phyloP scores from a whole-genome alignment of 805 yeast genomes.

The Kodamaea sagamina region DNA sequence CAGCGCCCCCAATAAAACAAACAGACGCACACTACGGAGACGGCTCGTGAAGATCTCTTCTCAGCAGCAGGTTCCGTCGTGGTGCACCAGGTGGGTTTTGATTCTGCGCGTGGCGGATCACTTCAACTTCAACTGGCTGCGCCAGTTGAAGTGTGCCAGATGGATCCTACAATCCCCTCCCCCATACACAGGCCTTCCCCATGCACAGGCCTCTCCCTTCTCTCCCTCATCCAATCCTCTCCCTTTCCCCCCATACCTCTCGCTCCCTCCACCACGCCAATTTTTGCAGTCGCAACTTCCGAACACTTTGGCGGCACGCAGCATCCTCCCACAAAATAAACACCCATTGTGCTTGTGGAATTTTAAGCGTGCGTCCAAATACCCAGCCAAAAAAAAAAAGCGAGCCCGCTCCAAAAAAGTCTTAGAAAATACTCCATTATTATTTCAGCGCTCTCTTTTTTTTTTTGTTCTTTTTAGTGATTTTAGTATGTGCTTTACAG shows the following conservation, averaged over 20 bases:
- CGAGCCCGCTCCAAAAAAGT: not conserved
- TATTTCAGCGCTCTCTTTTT: constrained; percentile 1
- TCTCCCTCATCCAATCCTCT: no score
- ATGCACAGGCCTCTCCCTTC: no score
- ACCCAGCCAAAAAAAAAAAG: not conserved
- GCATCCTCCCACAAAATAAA: constrained; percentile 3
- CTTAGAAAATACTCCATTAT: constrained; percentile 1
- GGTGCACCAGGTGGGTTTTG: no score
- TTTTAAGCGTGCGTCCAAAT: no score
- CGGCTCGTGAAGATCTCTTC: not conserved
- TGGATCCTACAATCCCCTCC: no score
- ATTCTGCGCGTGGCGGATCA: no score
- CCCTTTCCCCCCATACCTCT: no score
- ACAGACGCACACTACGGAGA: not conserved
- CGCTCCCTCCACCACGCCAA: not conserved
- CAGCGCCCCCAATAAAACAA: no score
- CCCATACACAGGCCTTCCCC: no score
- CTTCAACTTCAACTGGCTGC: no score
- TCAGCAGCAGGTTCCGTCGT: not conserved
- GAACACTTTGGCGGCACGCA: not conserved
- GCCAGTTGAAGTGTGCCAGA: no score
- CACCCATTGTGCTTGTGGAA: no score
- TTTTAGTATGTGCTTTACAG: constrained; percentile 12
- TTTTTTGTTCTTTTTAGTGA: constrained; percentile 12
- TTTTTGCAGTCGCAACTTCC: constrained; percentile 4